Evolutionary conservation across 768 basidiomycete genomes (phyloP).

Genomic region (Podaxis sp.): DNA sequence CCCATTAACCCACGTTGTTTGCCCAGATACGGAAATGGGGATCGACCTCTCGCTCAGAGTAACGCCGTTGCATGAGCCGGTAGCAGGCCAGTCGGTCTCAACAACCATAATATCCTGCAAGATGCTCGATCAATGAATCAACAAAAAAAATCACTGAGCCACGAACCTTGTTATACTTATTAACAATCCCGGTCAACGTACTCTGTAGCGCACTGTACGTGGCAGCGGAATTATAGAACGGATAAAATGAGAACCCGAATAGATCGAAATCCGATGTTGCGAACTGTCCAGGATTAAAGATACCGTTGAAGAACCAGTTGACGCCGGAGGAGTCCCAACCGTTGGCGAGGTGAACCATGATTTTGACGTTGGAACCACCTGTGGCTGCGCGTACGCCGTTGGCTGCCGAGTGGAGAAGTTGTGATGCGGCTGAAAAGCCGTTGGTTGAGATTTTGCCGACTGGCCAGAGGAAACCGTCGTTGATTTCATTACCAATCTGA

Average conservation of each 20-base stretch:
- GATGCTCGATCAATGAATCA: neutral
- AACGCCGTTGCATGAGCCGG: conserved; percentile 36
- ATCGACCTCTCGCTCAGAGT: conserved; percentile 46
- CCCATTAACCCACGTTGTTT: conserved; percentile 49
- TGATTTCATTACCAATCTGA: conserved; percentile 66
- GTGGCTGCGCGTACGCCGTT: conserved; percentile 51
- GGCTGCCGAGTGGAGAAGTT: conserved; percentile 59
- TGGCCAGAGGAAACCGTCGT: conserved; percentile 63
- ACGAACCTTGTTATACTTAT: conserved; percentile 46
- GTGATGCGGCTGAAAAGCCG: conserved; percentile 51
- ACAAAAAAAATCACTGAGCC: neutral
- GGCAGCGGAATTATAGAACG: conserved; percentile 60
- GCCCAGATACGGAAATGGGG: conserved; percentile 48
- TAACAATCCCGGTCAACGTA: conserved; percentile 49
- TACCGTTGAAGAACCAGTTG: conserved; percentile 46
- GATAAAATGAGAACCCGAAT: conserved; percentile 65
- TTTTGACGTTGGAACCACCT: conserved; percentile 36
- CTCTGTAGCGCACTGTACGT: conserved; percentile 48
- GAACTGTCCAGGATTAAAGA: conserved; percentile 54
- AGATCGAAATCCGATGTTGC: conserved; percentile 50
- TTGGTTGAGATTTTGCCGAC: conserved; percentile 50
- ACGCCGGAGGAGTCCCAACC: conserved; percentile 52
- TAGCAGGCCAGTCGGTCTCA: conserved; percentile 63
- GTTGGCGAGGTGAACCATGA: conserved; percentile 60
- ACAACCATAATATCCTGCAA: conserved; percentile 52